Base-by-base conservation (phyloP, 441 rosid species). In the Gossypium trilobum region DNA sequence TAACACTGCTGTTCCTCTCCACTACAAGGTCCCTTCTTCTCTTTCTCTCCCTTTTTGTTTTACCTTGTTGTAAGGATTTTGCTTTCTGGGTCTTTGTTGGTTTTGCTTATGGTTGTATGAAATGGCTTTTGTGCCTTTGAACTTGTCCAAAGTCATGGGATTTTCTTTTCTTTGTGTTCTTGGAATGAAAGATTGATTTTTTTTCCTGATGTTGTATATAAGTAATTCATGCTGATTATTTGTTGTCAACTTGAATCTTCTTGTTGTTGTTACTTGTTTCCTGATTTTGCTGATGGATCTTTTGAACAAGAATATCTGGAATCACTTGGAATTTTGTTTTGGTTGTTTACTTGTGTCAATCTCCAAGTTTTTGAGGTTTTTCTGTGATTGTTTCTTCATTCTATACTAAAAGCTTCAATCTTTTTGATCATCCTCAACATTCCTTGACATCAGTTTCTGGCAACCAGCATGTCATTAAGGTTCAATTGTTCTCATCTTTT, bases 1-100 rank as follows among this genome's bases (percentile, higher is more conserved):
- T 19, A 77, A 78, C 75, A 88, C 97, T 11, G 88, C 80, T 17
- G 88, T 76, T 14, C 92, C 92, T 76, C 97, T 94, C 68, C 97
- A 94, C 79, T 92, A 83, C 84, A 94, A 94, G 96, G 98, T 89
- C 65, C 68, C 22, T 65, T 8, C 7, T 17, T 62, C 27, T 58
- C n/a, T 20, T 20, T 17, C 14, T 13, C 4, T 23, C 14, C 13
- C 29, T 54, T 42, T 51, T 39, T 14, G n/a, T 66, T n/a, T 29
- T 46, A 25, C 36, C 65, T 61, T 48, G 10, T 7, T 55, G 4
- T 1, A 7, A 2, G 48, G 50, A 31, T 39, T 19, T 74, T 57
- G 50, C 68, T 23, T 73, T 25, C 29, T 25, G 29, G 29, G 31
- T 0, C 29, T 39, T 71, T 59, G 14, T 13, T 16, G 70, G 44